Percentiles rank a stretch among this genome's conserved stretches.
Conservation (phyloP, 1,284 basidiomycete species). For the Heterobasidion annosum region DNA sequence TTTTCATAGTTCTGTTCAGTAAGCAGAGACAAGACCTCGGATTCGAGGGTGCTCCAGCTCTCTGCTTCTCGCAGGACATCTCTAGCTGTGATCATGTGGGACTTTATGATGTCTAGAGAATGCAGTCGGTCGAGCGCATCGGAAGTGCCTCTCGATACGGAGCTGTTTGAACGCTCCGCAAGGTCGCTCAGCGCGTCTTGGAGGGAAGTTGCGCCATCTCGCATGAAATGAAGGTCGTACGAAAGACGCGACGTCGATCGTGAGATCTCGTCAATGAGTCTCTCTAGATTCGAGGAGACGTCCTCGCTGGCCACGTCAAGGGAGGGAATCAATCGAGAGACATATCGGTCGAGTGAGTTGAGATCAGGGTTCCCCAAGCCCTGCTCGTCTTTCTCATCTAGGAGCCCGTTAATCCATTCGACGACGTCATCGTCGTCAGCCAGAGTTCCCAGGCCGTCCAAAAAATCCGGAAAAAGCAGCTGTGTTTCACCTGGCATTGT, state of each 20-base stretch:
- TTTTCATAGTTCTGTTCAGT: constrained; percentile 73
- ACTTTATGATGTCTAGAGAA: constrained; percentile 75
- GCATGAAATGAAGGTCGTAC: constrained; percentile 93
- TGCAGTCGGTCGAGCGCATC: constrained; percentile 66
- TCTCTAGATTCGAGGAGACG: constrained; percentile 77
- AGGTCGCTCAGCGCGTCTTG: constrained; percentile 55
- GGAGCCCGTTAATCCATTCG: constrained; percentile 57
- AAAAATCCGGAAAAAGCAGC: constrained; percentile 1
- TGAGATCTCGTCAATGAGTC: constrained; percentile 83
- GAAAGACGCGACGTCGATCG: constrained; percentile 80
- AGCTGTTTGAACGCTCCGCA: constrained; percentile 37
- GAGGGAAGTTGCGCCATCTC: constrained; percentile 76
- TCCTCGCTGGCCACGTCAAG: constrained; percentile 83
- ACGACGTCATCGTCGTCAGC: constrained; percentile 39
- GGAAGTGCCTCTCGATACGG: constrained; percentile 43
- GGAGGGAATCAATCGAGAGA: constrained; percentile 64
- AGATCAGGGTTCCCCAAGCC: constrained; percentile 31
- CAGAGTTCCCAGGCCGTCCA: constrained; percentile 15
- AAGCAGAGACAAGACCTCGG: constrained; percentile 79
- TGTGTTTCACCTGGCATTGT: not conserved
- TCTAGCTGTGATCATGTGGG: constrained; percentile 77
- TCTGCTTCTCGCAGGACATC: constrained; percentile 87
- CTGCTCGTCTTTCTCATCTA: constrained; percentile 24
- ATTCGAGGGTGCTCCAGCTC: constrained; percentile 89
- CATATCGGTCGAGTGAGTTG: constrained; percentile 61